Conservation (phyloP, 2,329 filamentous ascomycete species). For the Hypoxylon sp. region DNA sequence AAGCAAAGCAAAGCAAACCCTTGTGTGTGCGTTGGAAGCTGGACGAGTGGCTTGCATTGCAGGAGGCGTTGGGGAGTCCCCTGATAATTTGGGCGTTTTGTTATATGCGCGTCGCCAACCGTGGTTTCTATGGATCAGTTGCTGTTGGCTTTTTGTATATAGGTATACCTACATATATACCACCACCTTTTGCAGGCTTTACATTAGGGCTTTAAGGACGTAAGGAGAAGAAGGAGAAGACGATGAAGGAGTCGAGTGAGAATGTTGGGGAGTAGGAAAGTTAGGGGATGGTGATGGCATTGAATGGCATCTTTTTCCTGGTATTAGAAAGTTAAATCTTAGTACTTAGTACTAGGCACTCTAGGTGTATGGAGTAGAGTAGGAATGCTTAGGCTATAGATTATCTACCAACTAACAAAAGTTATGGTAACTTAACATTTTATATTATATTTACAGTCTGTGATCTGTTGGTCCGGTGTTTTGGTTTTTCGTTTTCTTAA, state of each 20-base stretch:
- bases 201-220: neutral
- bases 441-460: neutral
- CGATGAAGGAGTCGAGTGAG: neutral
- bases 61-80: conserved; percentile 44
- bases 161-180: conserved; percentile 30
- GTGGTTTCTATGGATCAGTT: neutral
- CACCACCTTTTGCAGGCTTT: neutral
- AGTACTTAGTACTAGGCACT: too few species aligned
- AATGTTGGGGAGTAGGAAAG: neutral
- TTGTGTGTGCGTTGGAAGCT: neutral
- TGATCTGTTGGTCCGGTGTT: neutral
- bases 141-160: conserved; percentile 26
- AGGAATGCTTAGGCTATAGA: neutral
- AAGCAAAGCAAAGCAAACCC: neutral
- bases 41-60: conserved; percentile 46
- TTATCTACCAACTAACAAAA: neutral
- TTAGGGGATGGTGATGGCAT: neutral
- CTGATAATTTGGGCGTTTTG: conserved; percentile 20
- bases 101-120: neutral
- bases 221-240: neutral
- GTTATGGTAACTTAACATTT: neutral
- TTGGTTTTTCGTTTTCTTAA: neutral
- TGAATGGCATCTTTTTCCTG: neutral
- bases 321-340: neutral
- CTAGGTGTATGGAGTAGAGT: neutral